phyloP scores from a whole-genome alignment of 768 basidiomycete species.

The Mycena floridula region DNA sequence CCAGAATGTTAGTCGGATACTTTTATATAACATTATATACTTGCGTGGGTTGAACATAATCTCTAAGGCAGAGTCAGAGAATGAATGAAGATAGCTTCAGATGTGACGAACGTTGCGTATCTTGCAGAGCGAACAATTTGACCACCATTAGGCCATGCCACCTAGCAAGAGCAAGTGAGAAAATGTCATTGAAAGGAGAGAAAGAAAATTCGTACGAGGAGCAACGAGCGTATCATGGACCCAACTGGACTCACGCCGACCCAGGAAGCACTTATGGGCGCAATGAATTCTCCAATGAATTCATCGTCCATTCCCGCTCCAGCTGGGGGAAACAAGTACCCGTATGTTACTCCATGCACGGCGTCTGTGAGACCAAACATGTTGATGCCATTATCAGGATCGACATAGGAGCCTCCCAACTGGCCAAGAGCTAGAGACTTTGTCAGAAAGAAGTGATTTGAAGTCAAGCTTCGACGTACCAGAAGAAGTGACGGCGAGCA shows the following conservation, averaged over 20 bases:
- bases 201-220: no score
- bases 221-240: slow-evolving; percentile 47
- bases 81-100: neutral
- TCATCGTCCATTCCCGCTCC: slow-evolving; percentile 36
- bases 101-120: slow-evolving; percentile 42
- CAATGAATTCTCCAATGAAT: slow-evolving; percentile 59
- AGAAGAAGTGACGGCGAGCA: no score
- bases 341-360: slow-evolving; percentile 36
- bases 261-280: slow-evolving; percentile 51
- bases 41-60: slow-evolving; percentile 46
- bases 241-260: slow-evolving; percentile 48
- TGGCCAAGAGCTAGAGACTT: slow-evolving; percentile 34
- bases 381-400: slow-evolving; percentile 49
- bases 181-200: no score
- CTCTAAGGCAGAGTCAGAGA: slow-evolving; percentile 22
- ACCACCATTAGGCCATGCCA: slow-evolving; percentile 56
- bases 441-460: neutral
- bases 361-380: slow-evolving; percentile 41
- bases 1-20: no score
- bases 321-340: slow-evolving; percentile 47
- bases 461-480: slow-evolving; percentile 14
- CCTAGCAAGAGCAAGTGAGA: no score
- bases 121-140: slow-evolving; percentile 47
- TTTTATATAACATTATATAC: no score
- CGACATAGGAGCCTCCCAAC: slow-evolving; percentile 35